Evolutionary conservation across 2,329 filamentous ascomycete species (phyloP).

Genomic region (Rasamsonia emersonii): DNA sequence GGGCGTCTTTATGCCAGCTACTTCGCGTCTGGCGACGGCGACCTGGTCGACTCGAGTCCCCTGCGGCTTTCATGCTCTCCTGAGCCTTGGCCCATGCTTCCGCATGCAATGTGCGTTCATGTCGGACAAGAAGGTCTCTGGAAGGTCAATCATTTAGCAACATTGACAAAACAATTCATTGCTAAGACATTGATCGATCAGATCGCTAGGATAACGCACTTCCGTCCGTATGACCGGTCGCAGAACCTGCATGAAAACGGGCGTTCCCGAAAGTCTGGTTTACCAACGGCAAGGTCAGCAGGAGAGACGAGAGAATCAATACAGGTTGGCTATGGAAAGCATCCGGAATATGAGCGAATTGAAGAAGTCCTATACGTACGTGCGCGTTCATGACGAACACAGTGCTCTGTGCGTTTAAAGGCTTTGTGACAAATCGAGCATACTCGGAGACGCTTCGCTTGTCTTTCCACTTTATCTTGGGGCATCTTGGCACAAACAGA

Average conservation of each 20-base stretch:
- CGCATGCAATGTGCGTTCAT: conserved; percentile 25
- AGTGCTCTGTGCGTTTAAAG: conserved; percentile 29
- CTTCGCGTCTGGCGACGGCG: conserved; percentile 8
- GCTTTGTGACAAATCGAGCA: conserved; percentile 21
- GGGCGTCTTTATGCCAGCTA: conserved; percentile 4
- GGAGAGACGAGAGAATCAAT: neutral
- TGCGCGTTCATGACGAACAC: conserved; percentile 25
- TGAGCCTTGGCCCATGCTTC: conserved; percentile 15
- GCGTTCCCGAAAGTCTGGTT: conserved; percentile 21
- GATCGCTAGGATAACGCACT: conserved; percentile 13
- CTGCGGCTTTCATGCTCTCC: conserved; percentile 8
- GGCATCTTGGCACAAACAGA: conserved; percentile 4
- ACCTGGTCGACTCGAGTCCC: conserved; percentile 7
- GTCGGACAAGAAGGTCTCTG: conserved; percentile 28
- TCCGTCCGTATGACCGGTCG: conserved; percentile 24
- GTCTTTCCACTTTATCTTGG: conserved; percentile 9
- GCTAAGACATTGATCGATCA: conserved; percentile 1
- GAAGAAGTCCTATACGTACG: conserved; percentile 12
- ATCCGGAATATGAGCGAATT: neutral
- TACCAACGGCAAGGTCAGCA: conserved; percentile 1
- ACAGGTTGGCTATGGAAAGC: neutral
- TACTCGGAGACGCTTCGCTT: conserved; percentile 11
- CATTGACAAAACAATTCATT: neutral
- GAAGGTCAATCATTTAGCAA: conserved; percentile 4
- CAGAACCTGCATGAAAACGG: conserved; percentile 26